phyloP scores from a whole-genome alignment of 2,329 filamentous ascomycete genomes.

The Sporothrix pseudoabietina region DNA sequence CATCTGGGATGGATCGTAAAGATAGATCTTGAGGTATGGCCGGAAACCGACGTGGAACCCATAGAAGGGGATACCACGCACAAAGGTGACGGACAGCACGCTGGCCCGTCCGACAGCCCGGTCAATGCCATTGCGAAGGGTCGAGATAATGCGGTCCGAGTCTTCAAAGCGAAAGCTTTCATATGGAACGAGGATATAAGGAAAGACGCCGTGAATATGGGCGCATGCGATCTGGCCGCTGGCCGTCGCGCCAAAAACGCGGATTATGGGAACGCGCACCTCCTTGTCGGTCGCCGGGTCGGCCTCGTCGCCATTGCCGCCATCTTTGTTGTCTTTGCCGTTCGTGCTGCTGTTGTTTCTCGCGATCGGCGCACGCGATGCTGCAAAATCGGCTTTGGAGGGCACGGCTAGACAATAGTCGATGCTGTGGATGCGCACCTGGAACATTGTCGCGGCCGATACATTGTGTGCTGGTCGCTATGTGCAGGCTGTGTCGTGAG shows the following conservation, averaged over 20 bases:
- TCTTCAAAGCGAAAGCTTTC: conserved; percentile 25
- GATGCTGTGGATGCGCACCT: conserved; percentile 90
- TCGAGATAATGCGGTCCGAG: conserved; percentile 17
- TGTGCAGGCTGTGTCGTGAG: background rate
- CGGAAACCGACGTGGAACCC: conserved; percentile 92
- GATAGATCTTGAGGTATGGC: conserved; percentile 91
- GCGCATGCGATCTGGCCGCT: conserved; percentile 95
- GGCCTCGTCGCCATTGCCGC: background rate
- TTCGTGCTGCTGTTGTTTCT: background rate
- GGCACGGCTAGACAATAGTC: conserved; percentile 87
- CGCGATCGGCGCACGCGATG: conserved; percentile 53
- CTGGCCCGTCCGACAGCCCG: conserved; percentile 74
- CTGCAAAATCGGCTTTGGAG: conserved; percentile 71
- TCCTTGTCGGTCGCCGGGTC: conserved; percentile 3
- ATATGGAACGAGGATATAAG: conserved; percentile 76
- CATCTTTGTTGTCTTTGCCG: background rate
- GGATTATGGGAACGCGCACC: conserved; percentile 80
- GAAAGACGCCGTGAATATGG: conserved; percentile 93
- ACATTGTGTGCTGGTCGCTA: conserved; percentile 20
- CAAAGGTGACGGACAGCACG: conserved; percentile 83
- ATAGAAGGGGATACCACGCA: conserved; percentile 94
- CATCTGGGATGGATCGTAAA: conserved; percentile 85
- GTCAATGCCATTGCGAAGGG: conserved; percentile 83
- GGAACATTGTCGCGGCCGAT: conserved; percentile 58
- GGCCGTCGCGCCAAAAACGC: conserved; percentile 89